Evolutionary conservation across 192 early-diverging fungal species (phyloP).

Genomic region (Umbelopsis isabellina): DNA sequence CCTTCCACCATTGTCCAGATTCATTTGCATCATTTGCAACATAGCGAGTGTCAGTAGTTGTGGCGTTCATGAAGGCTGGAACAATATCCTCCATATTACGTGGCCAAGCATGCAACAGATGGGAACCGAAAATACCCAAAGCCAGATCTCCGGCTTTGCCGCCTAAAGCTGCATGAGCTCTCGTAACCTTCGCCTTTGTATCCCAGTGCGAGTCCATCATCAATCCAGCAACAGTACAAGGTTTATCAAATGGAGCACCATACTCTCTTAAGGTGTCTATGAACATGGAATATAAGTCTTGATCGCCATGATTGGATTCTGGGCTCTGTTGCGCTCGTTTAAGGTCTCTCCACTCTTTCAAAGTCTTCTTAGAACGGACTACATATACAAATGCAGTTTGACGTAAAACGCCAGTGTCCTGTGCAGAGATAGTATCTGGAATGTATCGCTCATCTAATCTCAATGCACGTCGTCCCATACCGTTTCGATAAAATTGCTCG

Average conservation of each 20-base stretch:
- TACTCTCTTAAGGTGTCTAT: constrained; percentile 56
- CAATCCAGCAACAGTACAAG: constrained; percentile 56
- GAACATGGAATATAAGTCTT: constrained; percentile 54
- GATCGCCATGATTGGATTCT: constrained; percentile 32
- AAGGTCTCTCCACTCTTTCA: constrained; percentile 61
- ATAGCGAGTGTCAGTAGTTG: constrained; percentile 55
- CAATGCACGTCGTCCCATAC: constrained; percentile 72
- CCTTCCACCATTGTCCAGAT: constrained; percentile 62
- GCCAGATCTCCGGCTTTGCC: constrained; percentile 53
- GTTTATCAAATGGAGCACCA: constrained; percentile 43
- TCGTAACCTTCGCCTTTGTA: constrained; percentile 44
- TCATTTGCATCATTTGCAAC: constrained; percentile 65
- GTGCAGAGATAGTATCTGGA: constrained; percentile 56
- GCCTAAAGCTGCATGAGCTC: constrained; percentile 69
- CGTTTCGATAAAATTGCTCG: constrained; percentile 70
- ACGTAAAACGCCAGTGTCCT: constrained; percentile 39
- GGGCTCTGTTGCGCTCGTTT: constrained; percentile 60
- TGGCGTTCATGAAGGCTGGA: constrained; percentile 56
- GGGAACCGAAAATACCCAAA: constrained; percentile 73
- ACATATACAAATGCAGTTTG: constrained; percentile 62
- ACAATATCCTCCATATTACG: constrained; percentile 61
- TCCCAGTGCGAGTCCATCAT: constrained; percentile 68
- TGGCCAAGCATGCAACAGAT: constrained; percentile 67
- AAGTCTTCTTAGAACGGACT: constrained; percentile 48
- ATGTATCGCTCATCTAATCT: constrained; percentile 60